Conservation (phyloP, 805 yeast genomes). For the Wickerhamomyces rabaulensis region DNA sequence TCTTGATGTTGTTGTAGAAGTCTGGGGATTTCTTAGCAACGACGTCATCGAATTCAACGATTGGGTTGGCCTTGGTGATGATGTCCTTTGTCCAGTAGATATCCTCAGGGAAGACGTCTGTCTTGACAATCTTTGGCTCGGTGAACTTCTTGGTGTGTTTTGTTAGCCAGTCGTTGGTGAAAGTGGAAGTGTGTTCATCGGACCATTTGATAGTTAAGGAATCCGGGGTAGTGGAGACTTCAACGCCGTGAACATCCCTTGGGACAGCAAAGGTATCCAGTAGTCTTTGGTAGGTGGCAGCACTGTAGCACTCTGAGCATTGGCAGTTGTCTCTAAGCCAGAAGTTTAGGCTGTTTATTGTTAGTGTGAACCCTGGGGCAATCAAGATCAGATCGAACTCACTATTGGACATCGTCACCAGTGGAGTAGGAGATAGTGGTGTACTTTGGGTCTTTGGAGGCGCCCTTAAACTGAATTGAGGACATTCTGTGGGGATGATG, state of each 20-base stretch:
- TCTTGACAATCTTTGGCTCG: slow-evolving; percentile 28
- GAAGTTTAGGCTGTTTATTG: slow-evolving; percentile 32
- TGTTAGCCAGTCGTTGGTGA: slow-evolving; percentile 17
- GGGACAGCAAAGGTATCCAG: slow-evolving; percentile 45
- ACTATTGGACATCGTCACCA: slow-evolving; percentile 3
- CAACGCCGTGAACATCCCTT: slow-evolving; percentile 21
- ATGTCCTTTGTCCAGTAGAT: slow-evolving; percentile 41
- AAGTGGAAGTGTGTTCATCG: slow-evolving; percentile 15
- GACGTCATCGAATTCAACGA: slow-evolving; percentile 40
- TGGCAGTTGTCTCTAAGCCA: slow-evolving; percentile 68
- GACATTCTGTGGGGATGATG: not conserved
- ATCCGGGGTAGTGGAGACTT: not conserved
- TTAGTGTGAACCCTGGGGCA: not conserved
- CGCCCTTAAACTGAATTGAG: not conserved
- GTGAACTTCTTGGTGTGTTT: slow-evolving; percentile 27
- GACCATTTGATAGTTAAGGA: slow-evolving; percentile 8
- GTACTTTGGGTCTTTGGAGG: not conserved
- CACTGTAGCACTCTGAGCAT: slow-evolving; percentile 48
- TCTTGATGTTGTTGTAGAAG: slow-evolving; percentile 17
- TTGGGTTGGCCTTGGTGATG: slow-evolving; percentile 20
- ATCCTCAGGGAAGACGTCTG: slow-evolving; percentile 34
- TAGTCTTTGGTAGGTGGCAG: slow-evolving; percentile 53
- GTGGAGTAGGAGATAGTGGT: slow-evolving; percentile 1
- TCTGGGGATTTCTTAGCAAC: slow-evolving; percentile 29
- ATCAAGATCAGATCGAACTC: not conserved